Evolutionary conservation across 2,329 filamentous ascomycete genomes (phyloP).

Genomic region (Plenodomus biglobosus): DNA sequence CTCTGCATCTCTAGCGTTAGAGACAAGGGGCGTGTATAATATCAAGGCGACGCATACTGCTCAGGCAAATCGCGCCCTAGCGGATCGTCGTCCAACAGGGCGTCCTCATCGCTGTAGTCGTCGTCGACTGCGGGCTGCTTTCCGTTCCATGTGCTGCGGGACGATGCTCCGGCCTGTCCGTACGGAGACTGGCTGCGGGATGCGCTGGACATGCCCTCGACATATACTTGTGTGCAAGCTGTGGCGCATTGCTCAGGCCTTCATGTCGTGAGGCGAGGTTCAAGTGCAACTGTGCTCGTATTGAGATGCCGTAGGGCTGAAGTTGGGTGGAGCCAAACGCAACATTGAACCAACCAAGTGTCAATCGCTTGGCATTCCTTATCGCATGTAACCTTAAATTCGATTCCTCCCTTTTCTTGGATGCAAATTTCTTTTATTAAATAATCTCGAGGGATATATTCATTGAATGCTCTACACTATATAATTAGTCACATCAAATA

Average conservation of each 20-base stretch:
- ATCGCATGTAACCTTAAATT: constrained; percentile 5
- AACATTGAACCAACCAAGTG: too few species aligned
- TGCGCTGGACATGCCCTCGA: constrained; percentile 45
- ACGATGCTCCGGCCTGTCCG: constrained; percentile 49
- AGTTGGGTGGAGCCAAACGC: constrained; percentile 13
- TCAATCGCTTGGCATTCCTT: constrained; percentile 13
- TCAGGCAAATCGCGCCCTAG: constrained; percentile 54
- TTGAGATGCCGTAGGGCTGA: constrained; percentile 19
- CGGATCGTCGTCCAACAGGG: constrained; percentile 59
- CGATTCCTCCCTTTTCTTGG: too few species aligned
- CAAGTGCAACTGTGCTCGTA: neutral
- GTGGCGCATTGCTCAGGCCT: constrained; percentile 32
- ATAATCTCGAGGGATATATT: too few species aligned
- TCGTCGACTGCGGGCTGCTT: constrained; percentile 41
- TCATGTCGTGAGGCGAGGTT: constrained; percentile 16
- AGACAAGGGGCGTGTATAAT: too few species aligned
- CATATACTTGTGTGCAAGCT: constrained; percentile 27
- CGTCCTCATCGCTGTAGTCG: constrained; percentile 53
- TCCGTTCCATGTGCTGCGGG: constrained; percentile 44
- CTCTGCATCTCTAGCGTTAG: constrained; percentile 27
- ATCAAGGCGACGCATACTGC: constrained; percentile 30
- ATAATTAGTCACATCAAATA: too few species aligned
- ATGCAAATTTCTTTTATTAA: too few species aligned
- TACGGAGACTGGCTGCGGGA: constrained; percentile 37
- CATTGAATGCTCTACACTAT: too few species aligned